Percentiles rank a stretch among this genome's conserved stretches.
Evolutionary conservation across 192 early-diverging fungal species (phyloP).

Genomic region (Haplosporangium gracile): DNA sequence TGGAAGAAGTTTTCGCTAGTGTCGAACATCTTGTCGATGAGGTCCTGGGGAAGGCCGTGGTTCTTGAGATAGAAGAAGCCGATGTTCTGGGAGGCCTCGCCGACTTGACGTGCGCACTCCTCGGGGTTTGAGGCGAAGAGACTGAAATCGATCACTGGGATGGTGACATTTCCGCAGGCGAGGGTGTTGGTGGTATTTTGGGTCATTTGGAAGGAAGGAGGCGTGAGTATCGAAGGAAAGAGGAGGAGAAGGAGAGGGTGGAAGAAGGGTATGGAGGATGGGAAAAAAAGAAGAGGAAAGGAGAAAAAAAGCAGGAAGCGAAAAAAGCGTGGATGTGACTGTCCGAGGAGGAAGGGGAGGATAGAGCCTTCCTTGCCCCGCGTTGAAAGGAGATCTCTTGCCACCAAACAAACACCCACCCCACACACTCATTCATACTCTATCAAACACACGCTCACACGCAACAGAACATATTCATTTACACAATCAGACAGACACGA

Average conservation of each 20-base stretch:
- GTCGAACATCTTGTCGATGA: slow-evolving; percentile 66
- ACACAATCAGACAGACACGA: background rate
- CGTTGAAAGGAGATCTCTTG: background rate
- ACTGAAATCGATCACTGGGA: slow-evolving; percentile 76
- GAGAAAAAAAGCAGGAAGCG: background rate
- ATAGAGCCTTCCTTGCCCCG: background rate
- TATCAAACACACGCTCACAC: too few species aligned
- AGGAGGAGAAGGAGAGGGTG: background rate
- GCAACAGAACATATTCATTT: background rate
- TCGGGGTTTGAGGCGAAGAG: slow-evolving; percentile 59
- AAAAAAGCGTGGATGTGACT: background rate
- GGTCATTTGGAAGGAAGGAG: background rate
- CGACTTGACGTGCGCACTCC: slow-evolving; percentile 60
- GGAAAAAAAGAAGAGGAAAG: background rate
- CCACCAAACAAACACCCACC: background rate
- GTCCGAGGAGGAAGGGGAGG: too few species aligned
- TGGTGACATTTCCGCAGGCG: slow-evolving; percentile 23
- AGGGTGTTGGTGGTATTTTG: background rate
- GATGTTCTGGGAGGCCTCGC: slow-evolving; percentile 62
- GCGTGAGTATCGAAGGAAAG: too few species aligned
- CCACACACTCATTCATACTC: background rate
- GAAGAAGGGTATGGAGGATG: background rate
- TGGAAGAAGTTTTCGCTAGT: slow-evolving; percentile 69
- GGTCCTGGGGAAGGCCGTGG: slow-evolving; percentile 65
- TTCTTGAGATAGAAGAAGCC: slow-evolving; percentile 76